phyloP scores from a whole-genome alignment of 768 basidiomycete genomes.

The Russula earlei region DNA sequence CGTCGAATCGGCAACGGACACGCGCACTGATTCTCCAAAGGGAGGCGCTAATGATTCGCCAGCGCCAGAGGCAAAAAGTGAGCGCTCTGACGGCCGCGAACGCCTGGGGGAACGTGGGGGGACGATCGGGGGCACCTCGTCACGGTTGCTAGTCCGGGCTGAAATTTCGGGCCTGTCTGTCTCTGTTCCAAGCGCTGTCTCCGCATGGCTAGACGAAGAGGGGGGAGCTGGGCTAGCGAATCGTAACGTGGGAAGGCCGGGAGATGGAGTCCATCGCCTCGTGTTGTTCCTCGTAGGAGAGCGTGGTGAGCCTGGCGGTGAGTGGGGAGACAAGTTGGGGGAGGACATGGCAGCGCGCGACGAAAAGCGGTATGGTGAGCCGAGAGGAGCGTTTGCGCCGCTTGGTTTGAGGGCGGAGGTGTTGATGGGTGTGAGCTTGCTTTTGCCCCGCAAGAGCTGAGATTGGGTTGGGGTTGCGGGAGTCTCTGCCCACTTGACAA shows the following conservation, averaged over 20 bases:
- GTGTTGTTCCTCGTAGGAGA: constrained; percentile 20
- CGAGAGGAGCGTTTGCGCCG: constrained; percentile 23
- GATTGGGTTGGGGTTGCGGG: constrained; percentile 34
- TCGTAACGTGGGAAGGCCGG: constrained; percentile 12
- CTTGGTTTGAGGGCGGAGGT: constrained; percentile 25
- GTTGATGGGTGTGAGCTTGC: constrained; percentile 25
- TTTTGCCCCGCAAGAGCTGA: constrained; percentile 36
- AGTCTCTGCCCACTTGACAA: constrained; percentile 53
- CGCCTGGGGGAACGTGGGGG: constrained; percentile 48
- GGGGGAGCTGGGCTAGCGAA: constrained; percentile 7
- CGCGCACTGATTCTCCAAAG: constrained; percentile 14
- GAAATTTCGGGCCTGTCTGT: constrained; percentile 18
- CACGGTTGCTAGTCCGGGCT: constrained; percentile 26
- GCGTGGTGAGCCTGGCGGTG: neutral
- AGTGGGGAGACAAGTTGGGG: constrained; percentile 42
- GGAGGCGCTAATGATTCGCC: constrained; percentile 9
- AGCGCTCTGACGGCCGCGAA: constrained; percentile 26
- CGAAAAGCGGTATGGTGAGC: constrained; percentile 16
- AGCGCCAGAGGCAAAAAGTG: neutral
- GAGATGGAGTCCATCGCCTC: constrained; percentile 6
- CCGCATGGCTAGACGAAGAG: constrained; percentile 17
- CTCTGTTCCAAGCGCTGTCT: constrained; percentile 24
- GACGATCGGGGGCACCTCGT: constrained; percentile 32
- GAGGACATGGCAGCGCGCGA: constrained; percentile 50
- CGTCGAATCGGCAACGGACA: constrained; percentile 32